phyloP scores from a whole-genome alignment of 2,329 filamentous ascomycete species.

The Aspergillus phoenicis region DNA sequence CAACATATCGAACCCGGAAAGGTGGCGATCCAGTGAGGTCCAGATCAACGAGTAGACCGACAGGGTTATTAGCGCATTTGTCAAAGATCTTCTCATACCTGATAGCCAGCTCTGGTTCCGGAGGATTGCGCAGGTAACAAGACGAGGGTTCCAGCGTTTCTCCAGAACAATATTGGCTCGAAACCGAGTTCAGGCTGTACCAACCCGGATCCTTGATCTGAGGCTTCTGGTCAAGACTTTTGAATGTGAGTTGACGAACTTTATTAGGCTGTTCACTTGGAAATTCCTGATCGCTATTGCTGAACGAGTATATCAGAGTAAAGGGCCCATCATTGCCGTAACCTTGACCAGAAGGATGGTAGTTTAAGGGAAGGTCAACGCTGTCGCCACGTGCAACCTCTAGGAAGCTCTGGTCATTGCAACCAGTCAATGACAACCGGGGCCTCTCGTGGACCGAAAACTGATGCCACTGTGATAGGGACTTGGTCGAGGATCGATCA shows the following conservation, averaged over 20 bases:
- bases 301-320: slow-evolving; percentile 79
- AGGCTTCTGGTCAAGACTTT: slow-evolving; percentile 64
- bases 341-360: slow-evolving; percentile 62
- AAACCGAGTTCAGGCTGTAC: slow-evolving; percentile 80
- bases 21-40: slow-evolving; percentile 91
- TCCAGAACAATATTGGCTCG: slow-evolving; percentile 78
- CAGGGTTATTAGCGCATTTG: slow-evolving; percentile 90
- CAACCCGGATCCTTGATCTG: slow-evolving; percentile 76
- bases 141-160: slow-evolving; percentile 92
- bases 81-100: slow-evolving; percentile 82
- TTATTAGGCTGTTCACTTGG: slow-evolving; percentile 61
- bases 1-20: slow-evolving; percentile 78
- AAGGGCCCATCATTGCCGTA: slow-evolving; percentile 66
- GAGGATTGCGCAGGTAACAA: slow-evolving; percentile 88
- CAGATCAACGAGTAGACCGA: slow-evolving; percentile 84
- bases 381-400: slow-evolving; percentile 77
- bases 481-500: slow-evolving; percentile 61
- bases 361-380: slow-evolving; percentile 70
- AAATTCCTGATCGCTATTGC: slow-evolving; percentile 72
- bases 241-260: slow-evolving; percentile 58
- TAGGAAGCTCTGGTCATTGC: slow-evolving; percentile 77
- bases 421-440: slow-evolving; percentile 69
- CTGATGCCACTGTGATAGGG: slow-evolving; percentile 68
- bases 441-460: slow-evolving; percentile 89
- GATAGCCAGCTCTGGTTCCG: slow-evolving; percentile 77